Evolutionary conservation across 1,139 yeast species (phyloP), one percentile per base, ranked within the genome.

Genomic region (Yamadazyma atlantica): DNA sequence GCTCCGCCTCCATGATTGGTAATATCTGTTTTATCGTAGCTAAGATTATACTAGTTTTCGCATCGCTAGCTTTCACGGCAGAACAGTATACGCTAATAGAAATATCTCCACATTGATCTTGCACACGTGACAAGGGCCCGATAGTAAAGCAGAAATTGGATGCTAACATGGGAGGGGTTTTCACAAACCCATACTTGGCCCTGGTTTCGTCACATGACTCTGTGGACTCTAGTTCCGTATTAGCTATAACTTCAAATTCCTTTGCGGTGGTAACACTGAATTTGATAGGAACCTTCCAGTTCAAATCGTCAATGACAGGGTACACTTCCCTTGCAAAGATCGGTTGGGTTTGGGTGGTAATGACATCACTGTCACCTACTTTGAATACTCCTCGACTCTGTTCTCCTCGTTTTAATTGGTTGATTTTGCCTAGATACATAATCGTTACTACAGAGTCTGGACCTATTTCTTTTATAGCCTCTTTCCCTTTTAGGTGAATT

Each of bases 261-360:
- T 63, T 45, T n/a, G 55, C 51, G 0, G 84, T 70, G 11, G 57
- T 70, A 12, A 84, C 57, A 2, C 69, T 50, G 27, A 85, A 58
- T 39, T 69, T 54, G 38, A 81, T 69, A 1, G 75, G 69, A 4
- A 78, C 69, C 50, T 82, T 84, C 29, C 63, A 56, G n/a, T 64
- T 54, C 15, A 78, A 67, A 46, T 82, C 88, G 53, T 85, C 90
- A 15, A 84, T 55, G 45, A 82, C 73, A 1, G 92, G 92, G 50
- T 80, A 80, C 11, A 83, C 72, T 35, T 55, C 54, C 48, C 82
- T 66, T 3, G 87, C 82, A 44, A 72, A 80, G 23, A 71, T 69
- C 0, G 92, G 89, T 54, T 83, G 90, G 30, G 79, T 71, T 51
- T 85, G 90, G 1, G 92, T 82, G 0, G 88, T 80, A 29, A 83